Evolutionary conservation across 306 rosid species (phyloP).

Genomic region (Ormosia emarginata): DNA sequence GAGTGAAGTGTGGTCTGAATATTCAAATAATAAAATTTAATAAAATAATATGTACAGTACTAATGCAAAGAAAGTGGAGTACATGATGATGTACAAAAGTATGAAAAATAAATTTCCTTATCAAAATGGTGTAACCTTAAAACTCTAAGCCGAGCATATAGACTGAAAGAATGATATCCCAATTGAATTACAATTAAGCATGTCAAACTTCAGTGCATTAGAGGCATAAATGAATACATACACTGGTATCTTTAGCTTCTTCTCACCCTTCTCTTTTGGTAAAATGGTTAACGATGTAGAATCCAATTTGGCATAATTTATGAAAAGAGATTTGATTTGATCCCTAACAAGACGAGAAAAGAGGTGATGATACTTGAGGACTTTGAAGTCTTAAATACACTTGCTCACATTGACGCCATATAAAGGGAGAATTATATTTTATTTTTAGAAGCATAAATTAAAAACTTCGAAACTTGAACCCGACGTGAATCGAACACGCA

Average conservation of each 20-base stretch:
- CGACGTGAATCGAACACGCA: slow-evolving; percentile 74
- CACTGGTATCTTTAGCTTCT: not conserved
- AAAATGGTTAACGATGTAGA: not conserved
- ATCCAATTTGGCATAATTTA: not conserved
- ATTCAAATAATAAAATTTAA: no score
- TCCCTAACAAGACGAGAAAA: not conserved
- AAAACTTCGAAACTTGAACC: slow-evolving; percentile 24
- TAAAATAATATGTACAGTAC: no score
- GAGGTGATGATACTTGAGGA: not conserved
- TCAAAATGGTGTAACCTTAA: not conserved
- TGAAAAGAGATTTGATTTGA: not conserved
- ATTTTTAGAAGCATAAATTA: not conserved
- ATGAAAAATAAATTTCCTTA: not conserved
- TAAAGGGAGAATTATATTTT: not conserved
- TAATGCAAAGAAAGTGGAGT: not conserved
- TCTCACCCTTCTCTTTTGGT: not conserved
- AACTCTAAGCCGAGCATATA: not conserved
- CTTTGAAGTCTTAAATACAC: not conserved
- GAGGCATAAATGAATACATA: no score
- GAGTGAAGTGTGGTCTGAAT: no score
- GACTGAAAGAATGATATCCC: not conserved
- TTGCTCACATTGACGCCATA: not conserved
- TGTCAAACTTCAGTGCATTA: not conserved
- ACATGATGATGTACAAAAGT: not conserved
- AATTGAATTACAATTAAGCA: not conserved